A percentile compares a stretch with the other conserved stretches of the same genome.
phyloP scores from a whole-genome alignment of 495 filamentous ascomycete species.

The Penicillium atrosanguineum region DNA sequence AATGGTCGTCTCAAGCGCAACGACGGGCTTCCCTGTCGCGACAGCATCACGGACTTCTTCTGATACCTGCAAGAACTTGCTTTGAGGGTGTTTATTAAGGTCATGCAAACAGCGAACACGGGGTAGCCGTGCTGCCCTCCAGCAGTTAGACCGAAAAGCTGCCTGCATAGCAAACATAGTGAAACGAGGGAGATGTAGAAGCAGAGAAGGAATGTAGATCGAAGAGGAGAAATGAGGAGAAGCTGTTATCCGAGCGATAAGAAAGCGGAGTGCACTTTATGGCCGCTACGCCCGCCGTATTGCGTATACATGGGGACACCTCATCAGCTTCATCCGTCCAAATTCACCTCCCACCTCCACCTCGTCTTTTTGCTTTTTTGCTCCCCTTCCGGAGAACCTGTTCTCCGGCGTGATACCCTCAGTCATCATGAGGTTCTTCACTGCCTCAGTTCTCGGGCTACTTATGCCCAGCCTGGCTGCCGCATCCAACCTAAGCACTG shows the following conservation, averaged over 20 bases:
- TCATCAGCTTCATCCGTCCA: conserved; percentile 38
- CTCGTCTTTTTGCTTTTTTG: conserved; percentile 11
- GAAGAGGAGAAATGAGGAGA: conserved; percentile 26
- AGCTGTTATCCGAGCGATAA: conserved; percentile 33
- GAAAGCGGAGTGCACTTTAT: conserved; percentile 29
- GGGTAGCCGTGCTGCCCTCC: conserved; percentile 13
- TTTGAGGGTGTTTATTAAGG: conserved; percentile 34
- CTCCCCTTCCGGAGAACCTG: conserved; percentile 29
- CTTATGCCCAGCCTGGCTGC: conserved; percentile 38
- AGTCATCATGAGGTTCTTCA: conserved; percentile 44
- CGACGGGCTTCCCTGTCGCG: conserved; percentile 68
- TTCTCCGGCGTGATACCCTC: conserved; percentile 30
- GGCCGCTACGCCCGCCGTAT: conserved; percentile 41
- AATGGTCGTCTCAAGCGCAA: conserved; percentile 91
- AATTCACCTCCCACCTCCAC: conserved; percentile 12
- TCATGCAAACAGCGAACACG: conserved; percentile 31
- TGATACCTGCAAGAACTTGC: conserved; percentile 68
- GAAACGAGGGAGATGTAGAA: not conserved
- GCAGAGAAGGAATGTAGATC: conserved; percentile 3
- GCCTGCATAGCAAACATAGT: conserved; percentile 33
- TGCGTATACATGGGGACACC: conserved; percentile 42
- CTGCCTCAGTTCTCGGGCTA: conserved; percentile 41
- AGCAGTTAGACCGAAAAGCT: conserved; percentile 20
- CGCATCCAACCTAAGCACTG: conserved; percentile 24
- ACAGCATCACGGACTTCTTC: conserved; percentile 80